phyloP scores from a whole-genome alignment of 2,329 filamentous ascomycete species.

The Phaeosphaeriaceae sp. region DNA sequence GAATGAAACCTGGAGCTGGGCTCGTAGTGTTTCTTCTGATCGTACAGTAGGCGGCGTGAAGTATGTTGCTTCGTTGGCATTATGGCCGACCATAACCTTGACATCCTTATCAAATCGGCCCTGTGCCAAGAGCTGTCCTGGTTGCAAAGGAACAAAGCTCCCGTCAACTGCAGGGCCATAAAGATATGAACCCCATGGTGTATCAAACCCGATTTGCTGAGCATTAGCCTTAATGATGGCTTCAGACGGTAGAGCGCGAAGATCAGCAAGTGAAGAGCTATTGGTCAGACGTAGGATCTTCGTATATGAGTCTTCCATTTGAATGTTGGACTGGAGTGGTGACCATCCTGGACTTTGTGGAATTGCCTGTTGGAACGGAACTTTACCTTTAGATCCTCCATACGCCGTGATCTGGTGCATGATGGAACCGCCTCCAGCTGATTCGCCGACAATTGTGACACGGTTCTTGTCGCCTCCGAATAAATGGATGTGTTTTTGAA shows the following conservation, averaged over 20 bases:
- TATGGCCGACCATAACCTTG: constrained; percentile 50
- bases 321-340: constrained; percentile 28
- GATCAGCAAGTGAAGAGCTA: constrained; percentile 41
- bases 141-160: constrained; percentile 38
- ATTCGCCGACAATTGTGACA: constrained; percentile 49
- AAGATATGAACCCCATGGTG: constrained; percentile 40
- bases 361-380: constrained; percentile 48
- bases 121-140: constrained; percentile 44
- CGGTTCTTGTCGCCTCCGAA: constrained; percentile 49
- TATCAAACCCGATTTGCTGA: constrained; percentile 37
- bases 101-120: constrained; percentile 47
- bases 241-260: constrained; percentile 39
- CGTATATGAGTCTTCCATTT: constrained; percentile 40
- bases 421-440: constrained; percentile 47
- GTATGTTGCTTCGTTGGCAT: constrained; percentile 53
- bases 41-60: constrained; percentile 51
- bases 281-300: constrained; percentile 42
- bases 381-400: constrained; percentile 46
- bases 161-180: constrained; percentile 48
- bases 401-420: constrained; percentile 52
- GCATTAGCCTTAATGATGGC: constrained; percentile 44
- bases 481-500: constrained; percentile 47
- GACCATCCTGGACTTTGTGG: constrained; percentile 51
- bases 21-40: constrained; percentile 37
- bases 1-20: constrained; percentile 31